These are phyloP conservation scores for Mortierella sp. DNA, from an alignment of 371 early-diverging fungal genomes.

Conservation along the genomic window DNA sequence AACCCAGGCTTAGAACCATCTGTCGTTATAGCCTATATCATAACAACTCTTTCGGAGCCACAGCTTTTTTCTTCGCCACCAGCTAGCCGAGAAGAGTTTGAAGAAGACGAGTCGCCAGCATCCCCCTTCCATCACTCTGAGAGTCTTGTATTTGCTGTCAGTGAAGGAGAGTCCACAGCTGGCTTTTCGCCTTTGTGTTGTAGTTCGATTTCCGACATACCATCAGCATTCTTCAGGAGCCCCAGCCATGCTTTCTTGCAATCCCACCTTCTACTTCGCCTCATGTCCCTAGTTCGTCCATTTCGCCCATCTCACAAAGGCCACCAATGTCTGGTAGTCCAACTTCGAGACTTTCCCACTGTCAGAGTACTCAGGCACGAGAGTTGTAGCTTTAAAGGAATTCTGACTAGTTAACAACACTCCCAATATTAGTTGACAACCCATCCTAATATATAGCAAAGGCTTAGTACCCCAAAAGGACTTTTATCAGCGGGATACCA, in stretches of 20 bases:
- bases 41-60: conserved; percentile 7
- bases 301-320: conserved; percentile 30
- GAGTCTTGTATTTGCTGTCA: background rate
- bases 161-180: background rate
- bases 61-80: background rate
- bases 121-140: background rate
- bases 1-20: conserved; percentile 9
- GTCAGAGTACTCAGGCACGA: conserved; percentile 18
- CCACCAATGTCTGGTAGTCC: background rate
- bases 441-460: too few relatives aligned
- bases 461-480: too few relatives aligned
- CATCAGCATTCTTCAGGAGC: conserved; percentile 9
- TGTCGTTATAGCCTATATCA: conserved; percentile 22
- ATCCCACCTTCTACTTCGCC: conserved; percentile 7
- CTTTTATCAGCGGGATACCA: too few relatives aligned
- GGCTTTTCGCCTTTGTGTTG: conserved; percentile 6
- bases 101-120: conserved; percentile 16
- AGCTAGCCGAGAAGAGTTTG: background rate
- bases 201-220: background rate
- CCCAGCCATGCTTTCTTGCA: conserved; percentile 21
- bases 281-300: conserved; percentile 12
- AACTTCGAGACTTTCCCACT: conserved; percentile 24
- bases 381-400: conserved; percentile 6
- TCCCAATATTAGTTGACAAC: too few relatives aligned
- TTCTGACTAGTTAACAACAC: too few relatives aligned